phyloP scores from a whole-genome alignment of 78 protist genomes.

The Dictyostelium capitatum region DNA sequence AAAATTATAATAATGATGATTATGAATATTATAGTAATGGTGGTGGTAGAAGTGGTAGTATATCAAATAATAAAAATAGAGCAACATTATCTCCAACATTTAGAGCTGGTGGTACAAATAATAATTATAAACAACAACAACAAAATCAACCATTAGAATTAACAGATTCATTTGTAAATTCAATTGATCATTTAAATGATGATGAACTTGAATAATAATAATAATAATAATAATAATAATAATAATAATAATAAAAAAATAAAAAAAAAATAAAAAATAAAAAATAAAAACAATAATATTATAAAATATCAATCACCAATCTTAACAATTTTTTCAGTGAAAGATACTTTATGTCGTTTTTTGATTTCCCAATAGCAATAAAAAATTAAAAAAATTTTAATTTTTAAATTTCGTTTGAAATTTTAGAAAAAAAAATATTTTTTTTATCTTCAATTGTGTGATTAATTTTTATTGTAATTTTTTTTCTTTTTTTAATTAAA shows the following conservation, averaged over 20 bases:
- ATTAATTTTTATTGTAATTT: too few relatives aligned
- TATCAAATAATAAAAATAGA: neutral
- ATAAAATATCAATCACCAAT: too few relatives aligned
- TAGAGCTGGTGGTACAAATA: neutral
- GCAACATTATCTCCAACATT: constrained; percentile 14
- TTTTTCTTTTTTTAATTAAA: too few relatives aligned
- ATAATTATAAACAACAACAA: constrained; percentile 1
- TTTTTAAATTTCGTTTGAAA: too few relatives aligned
- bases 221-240: neutral
- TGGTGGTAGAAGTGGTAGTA: neutral
- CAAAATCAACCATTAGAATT: constrained; percentile 11
- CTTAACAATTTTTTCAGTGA: too few relatives aligned
- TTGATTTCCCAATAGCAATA: too few relatives aligned
- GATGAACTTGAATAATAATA: neutral
- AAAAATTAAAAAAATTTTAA: too few relatives aligned
- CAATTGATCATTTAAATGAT: constrained; percentile 3
- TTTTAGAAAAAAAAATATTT: too few relatives aligned
- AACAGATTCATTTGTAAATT: neutral
- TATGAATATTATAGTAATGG: neutral
- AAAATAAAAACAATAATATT: too few relatives aligned
- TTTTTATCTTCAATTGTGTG: too few relatives aligned
- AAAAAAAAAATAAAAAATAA: too few relatives aligned
- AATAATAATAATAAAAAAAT: neutral
- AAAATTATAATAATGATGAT: neutral
- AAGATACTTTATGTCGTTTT: too few relatives aligned